Evolutionary conservation across 1,139 yeast species (phyloP).

Genomic region (Scheffersomyces lignicola): DNA sequence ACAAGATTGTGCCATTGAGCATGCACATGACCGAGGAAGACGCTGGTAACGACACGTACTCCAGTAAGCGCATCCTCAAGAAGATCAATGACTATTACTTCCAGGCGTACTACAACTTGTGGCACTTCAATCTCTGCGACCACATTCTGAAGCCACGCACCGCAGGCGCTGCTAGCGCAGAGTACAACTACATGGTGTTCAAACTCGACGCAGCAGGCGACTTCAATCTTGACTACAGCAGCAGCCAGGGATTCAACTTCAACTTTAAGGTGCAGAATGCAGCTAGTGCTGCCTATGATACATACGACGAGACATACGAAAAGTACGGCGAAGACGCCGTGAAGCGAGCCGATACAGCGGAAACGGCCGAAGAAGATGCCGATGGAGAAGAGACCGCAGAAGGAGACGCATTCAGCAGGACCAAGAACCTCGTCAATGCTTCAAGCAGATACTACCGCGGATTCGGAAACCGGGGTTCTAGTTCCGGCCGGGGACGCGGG

Average conservation of each 20-base stretch:
- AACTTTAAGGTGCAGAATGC: constrained; percentile 19
- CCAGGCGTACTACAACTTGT: constrained; percentile 65
- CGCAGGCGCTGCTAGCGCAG: constrained; percentile 13
- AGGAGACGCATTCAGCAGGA: background rate
- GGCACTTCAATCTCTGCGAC: constrained; percentile 80
- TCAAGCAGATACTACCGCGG: background rate
- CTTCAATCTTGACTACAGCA: constrained; percentile 29
- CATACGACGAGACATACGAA: background rate
- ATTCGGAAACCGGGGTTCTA: background rate
- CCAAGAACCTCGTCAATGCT: background rate
- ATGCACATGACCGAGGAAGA: constrained; percentile 23
- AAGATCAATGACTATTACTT: constrained; percentile 56
- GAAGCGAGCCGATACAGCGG: no score
- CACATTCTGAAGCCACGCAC: constrained; percentile 10
- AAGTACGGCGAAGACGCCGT: background rate
- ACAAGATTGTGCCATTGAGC: constrained; percentile 45
- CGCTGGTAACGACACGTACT: constrained; percentile 13
- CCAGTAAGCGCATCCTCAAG: constrained; percentile 24
- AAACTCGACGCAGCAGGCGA: constrained; percentile 24
- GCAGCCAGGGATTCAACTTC: constrained; percentile 37
- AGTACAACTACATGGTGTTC: constrained; percentile 30
- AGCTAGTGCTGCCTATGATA: no score
- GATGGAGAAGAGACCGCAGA: background rate
- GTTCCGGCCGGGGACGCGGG: constrained; percentile 11
- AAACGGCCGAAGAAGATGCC: background rate